Conservation (phyloP, 1,284 basidiomycete species). For the Hypsizygus ulmarius region DNA sequence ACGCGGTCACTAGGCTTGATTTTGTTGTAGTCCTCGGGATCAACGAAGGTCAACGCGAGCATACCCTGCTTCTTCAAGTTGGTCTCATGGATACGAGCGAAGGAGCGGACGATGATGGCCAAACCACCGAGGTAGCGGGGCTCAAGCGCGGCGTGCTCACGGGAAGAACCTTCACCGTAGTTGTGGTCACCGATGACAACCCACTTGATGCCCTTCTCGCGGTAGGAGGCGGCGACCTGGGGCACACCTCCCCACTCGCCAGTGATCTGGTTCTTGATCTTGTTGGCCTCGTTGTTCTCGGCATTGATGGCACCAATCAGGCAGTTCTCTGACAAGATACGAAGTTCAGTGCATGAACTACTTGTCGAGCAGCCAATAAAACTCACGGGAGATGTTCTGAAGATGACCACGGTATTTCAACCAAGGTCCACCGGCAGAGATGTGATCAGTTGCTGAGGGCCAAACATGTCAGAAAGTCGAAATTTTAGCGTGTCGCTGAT, state of each 20-base stretch:
- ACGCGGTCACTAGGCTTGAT: constrained; percentile 81
- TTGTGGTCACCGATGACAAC: constrained; percentile 94
- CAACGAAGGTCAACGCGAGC: constrained; percentile 87
- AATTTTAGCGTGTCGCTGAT: constrained; percentile 2
- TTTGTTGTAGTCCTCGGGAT: constrained; percentile 91
- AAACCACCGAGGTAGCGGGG: constrained; percentile 95
- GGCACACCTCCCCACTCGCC: constrained; percentile 89
- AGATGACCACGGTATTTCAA: constrained; percentile 99
- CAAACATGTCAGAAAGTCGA: not conserved
- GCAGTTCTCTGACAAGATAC: constrained; percentile 75
- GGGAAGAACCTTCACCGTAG: constrained; percentile 98
- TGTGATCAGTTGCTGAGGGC: constrained; percentile 72
- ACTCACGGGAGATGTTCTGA: constrained; percentile 92
- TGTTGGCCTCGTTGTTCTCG: constrained; percentile 96
- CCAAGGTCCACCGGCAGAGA: constrained; percentile 97
- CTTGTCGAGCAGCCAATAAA: not conserved
- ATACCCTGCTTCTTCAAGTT: constrained; percentile 98
- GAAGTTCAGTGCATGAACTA: not conserved
- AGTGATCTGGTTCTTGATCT: constrained; percentile 88
- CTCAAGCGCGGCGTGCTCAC: constrained; percentile 97
- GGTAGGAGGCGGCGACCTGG: constrained; percentile 83
- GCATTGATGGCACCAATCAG: constrained; percentile 96
- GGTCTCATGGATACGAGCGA: constrained; percentile 98
- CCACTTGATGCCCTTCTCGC: constrained; percentile 90
- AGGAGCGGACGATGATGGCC: constrained; percentile 93